These are phyloP conservation scores for Linnemannia exigua DNA, from an alignment of 192 early-diverging fungal genomes.

Conservation along the genomic window DNA sequence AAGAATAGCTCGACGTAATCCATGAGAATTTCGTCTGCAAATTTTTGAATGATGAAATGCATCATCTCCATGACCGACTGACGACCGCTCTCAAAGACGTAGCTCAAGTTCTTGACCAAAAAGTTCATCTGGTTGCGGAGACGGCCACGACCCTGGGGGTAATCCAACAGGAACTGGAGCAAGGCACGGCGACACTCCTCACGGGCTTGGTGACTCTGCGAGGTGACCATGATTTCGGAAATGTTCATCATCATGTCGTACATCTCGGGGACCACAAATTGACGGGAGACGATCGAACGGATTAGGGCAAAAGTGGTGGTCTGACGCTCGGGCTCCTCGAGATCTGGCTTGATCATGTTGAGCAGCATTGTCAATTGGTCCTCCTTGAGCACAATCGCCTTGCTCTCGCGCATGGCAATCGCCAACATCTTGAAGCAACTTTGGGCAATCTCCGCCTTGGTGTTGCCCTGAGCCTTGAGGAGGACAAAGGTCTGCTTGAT, in stretches of 20 bases:
- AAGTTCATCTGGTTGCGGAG: constrained; percentile 90
- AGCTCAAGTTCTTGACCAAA: constrained; percentile 91
- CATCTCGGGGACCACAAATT: constrained; percentile 89
- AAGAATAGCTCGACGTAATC: constrained; percentile 89
- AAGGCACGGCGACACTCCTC: constrained; percentile 87
- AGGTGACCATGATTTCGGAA: constrained; percentile 87
- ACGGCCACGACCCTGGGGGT: constrained; percentile 89
- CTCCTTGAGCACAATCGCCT: constrained; percentile 76
- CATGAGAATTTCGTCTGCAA: constrained; percentile 81
- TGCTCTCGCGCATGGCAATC: constrained; percentile 83
- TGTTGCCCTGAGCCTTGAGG: constrained; percentile 72
- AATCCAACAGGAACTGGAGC: constrained; percentile 95
- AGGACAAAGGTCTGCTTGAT: constrained; percentile 86
- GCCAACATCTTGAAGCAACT: constrained; percentile 87
- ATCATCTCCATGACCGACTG: constrained; percentile 92
- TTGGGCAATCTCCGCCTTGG: constrained; percentile 80
- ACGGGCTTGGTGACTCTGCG: constrained; percentile 81
- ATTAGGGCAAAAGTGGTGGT: constrained; percentile 89
- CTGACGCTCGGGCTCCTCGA: constrained; percentile 91
- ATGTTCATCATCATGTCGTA: constrained; percentile 95
- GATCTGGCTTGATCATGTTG: constrained; percentile 85
- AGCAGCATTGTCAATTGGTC: constrained; percentile 85
- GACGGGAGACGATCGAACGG: constrained; percentile 86
- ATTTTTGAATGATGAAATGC: constrained; percentile 82
- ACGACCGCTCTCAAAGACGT: constrained; percentile 94